Conservation (phyloP, 2,329 filamentous ascomycete species). For the Pleomassaria siparia region DNA sequence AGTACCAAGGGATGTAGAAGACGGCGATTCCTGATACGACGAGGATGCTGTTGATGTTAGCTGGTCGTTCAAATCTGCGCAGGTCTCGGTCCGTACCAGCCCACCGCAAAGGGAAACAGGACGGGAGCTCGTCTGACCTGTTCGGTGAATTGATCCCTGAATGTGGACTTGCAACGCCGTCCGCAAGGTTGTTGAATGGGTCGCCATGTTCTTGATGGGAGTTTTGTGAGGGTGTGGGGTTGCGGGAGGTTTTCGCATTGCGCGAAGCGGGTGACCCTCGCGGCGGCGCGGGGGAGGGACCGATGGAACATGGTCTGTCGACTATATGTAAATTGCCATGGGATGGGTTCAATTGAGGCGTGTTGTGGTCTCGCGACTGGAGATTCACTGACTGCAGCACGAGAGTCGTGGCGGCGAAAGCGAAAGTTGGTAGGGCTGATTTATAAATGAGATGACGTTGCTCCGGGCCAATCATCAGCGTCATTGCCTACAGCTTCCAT, state of each 20-base stretch:
- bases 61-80: not conserved
- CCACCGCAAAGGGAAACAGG: slow-evolving; percentile 39
- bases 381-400: slow-evolving; percentile 11
- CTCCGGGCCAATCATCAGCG: slow-evolving; percentile 24
- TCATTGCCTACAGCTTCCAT: slow-evolving; percentile 14
- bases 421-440: slow-evolving; percentile 29
- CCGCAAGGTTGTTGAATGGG: slow-evolving; percentile 27
- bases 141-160: slow-evolving; percentile 29
- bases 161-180: slow-evolving; percentile 30
- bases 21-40: slow-evolving; percentile 41
- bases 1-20: slow-evolving; percentile 50
- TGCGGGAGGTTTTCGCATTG: slow-evolving; percentile 28
- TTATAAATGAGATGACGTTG: slow-evolving; percentile 40
- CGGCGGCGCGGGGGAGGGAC: slow-evolving; percentile 29
- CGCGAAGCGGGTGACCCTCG: slow-evolving; percentile 21
- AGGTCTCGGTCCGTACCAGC: slow-evolving; percentile 20
- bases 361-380: slow-evolving; percentile 8
- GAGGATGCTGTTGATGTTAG: slow-evolving; percentile 36
- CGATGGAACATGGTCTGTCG: slow-evolving; percentile 40
- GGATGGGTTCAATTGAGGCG: slow-evolving; percentile 13
- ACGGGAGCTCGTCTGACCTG: slow-evolving; percentile 45
- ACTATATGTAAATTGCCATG: slow-evolving; percentile 2
- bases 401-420: slow-evolving; percentile 24
- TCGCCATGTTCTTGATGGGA: slow-evolving; percentile 27
- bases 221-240: slow-evolving; percentile 19